Conservation (phyloP, 345 rosid genomes). For the Acer negundo region DNA sequence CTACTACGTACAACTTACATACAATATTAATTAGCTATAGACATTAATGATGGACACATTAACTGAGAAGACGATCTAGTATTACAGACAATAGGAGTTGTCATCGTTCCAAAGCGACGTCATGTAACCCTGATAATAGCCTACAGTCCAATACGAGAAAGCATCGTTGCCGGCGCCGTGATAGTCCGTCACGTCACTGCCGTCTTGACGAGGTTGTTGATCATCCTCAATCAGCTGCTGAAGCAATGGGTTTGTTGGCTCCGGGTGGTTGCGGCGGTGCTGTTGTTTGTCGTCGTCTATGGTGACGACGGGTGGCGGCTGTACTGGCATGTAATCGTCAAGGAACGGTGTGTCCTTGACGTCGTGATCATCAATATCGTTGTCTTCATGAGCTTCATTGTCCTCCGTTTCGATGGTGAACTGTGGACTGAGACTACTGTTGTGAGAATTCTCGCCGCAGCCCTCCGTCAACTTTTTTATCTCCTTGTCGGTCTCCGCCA, state of each 20-base stretch:
- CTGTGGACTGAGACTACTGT: slow-evolving; percentile 50
- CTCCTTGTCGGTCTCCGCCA: slow-evolving; percentile 53
- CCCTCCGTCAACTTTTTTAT: slow-evolving; percentile 46
- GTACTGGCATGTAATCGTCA: slow-evolving; percentile 40
- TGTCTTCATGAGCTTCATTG: no score
- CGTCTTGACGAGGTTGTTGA: not conserved
- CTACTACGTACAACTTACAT: not conserved
- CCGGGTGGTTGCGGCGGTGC: no score
- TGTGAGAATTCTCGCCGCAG: slow-evolving; percentile 44
- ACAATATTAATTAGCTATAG: not conserved
- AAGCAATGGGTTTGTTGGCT: not conserved
- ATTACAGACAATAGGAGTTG: not conserved
- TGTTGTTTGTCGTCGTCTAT: not conserved
- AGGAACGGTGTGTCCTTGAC: slow-evolving; percentile 42
- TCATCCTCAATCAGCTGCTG: not conserved
- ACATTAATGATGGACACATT: not conserved
- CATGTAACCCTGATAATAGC: not conserved
- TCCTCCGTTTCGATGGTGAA: slow-evolving; percentile 40
- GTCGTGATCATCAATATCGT: not conserved
- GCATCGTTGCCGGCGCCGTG: not conserved
- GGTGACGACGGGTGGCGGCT: slow-evolving; percentile 7
- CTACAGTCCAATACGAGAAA: not conserved
- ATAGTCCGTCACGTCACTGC: not conserved
- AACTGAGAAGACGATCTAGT: not conserved
- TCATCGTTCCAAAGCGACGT: not conserved